A percentile compares a stretch with the other conserved stretches of the same genome.
These are phyloP conservation scores for Caloboletus firmus DNA, from an alignment of 1,284 basidiomycete species.

Conservation along the genomic window DNA sequence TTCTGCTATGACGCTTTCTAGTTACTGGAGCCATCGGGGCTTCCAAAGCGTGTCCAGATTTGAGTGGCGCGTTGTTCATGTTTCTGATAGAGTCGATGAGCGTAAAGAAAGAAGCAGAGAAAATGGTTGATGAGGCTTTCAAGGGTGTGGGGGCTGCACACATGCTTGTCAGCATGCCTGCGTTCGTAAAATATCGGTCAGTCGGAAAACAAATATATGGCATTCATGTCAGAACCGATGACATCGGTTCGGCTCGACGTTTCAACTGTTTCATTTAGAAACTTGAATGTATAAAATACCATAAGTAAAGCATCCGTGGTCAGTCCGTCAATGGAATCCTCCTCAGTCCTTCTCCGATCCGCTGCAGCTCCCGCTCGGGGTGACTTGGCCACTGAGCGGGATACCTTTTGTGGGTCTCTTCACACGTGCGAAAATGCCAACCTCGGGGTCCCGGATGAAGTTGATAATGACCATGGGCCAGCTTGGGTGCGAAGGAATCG, in stretches of 20 bases:
- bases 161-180: constrained; percentile 19
- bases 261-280: constrained; percentile 9
- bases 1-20: constrained; percentile 16
- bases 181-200: background rate
- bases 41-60: constrained; percentile 18
- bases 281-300: constrained; percentile 19
- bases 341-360: constrained; percentile 21
- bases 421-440: constrained; percentile 69
- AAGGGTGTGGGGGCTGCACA: constrained; percentile 10
- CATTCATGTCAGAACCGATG: constrained; percentile 1
- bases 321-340: constrained; percentile 3
- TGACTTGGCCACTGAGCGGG: constrained; percentile 22
- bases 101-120: constrained; percentile 19
- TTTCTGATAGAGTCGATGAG: constrained; percentile 22
- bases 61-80: constrained; percentile 24
- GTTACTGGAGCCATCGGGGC: constrained; percentile 28
- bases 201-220: constrained; percentile 20
- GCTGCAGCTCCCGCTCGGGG: constrained; percentile 13
- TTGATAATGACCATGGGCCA: constrained; percentile 95
- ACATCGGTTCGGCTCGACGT: background rate
- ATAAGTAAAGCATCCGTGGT: constrained; percentile 16
- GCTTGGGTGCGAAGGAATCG: constrained; percentile 80
- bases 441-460: constrained; percentile 88
- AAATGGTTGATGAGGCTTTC: constrained; percentile 14
- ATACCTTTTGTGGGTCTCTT: constrained; percentile 38